These are phyloP conservation scores for Lactarius vividus DNA, from an alignment of 768 basidiomycete genomes.

Conservation along the genomic window DNA sequence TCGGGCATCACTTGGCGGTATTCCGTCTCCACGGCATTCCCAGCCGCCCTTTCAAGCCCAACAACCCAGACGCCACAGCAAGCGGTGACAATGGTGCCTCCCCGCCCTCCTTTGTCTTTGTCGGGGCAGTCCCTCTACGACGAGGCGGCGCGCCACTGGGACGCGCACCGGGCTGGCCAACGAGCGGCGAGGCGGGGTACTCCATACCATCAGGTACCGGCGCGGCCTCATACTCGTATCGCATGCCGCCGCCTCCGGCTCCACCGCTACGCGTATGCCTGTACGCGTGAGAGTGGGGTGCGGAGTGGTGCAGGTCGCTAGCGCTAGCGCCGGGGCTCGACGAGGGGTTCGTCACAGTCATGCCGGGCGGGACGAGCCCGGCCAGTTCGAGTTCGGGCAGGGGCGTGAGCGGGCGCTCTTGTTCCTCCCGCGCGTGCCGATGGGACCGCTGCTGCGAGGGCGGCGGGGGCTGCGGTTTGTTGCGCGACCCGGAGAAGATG, in stretches of 20 bases:
- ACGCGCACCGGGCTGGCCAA: not conserved
- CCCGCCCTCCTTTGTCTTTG: not conserved
- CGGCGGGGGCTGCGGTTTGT: conserved; percentile 2
- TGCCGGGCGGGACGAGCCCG: conserved; percentile 5
- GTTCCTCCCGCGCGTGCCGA: not conserved
- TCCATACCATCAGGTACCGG: conserved; percentile 19
- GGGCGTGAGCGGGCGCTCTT: conserved; percentile 6
- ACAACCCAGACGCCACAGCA: conserved; percentile 6
- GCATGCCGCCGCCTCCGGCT: not conserved
- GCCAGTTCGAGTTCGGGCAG: conserved; percentile 11
- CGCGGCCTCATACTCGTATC: conserved; percentile 21
- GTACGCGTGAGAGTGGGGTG: not conserved
- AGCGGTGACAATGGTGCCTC: conserved; percentile 5
- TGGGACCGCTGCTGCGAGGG: not conserved
- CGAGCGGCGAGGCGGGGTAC: conserved; percentile 25
- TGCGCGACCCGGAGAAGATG: not conserved
- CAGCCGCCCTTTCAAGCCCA: conserved; percentile 9
- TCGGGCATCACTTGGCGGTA: conserved; percentile 12
- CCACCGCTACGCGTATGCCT: not conserved
- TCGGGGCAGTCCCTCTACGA: not conserved
- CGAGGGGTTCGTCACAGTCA: not conserved
- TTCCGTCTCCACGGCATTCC: conserved; percentile 20
- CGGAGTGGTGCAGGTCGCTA: not conserved
- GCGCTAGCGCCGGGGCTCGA: not conserved
- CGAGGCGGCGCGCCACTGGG: not conserved